These are phyloP conservation scores for Plasmodium billcollinsi DNA, from an alignment of 169 alveolate genomes.

Conservation along the genomic window DNA sequence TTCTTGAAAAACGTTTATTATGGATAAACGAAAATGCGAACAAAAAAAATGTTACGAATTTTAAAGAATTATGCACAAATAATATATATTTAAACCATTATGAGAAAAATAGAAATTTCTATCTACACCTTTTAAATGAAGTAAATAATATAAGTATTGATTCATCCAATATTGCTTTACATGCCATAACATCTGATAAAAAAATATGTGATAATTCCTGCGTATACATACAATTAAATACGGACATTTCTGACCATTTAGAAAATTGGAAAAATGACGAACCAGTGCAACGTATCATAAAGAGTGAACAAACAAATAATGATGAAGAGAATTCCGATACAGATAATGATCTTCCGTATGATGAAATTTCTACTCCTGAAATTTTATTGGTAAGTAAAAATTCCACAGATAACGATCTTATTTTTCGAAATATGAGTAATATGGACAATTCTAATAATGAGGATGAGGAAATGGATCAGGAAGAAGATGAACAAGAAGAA, in stretches of 20 bases:
- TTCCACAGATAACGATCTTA: conserved; percentile 12
- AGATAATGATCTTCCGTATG: neutral
- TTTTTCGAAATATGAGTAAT: conserved; percentile 61
- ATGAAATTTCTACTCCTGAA: conserved; percentile 46
- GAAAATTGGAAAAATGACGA: neutral
- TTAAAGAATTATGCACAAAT: conserved; percentile 29
- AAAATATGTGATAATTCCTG: conserved; percentile 31
- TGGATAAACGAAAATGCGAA: conserved; percentile 51
- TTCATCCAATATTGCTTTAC: conserved; percentile 63
- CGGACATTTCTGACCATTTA: conserved; percentile 5
- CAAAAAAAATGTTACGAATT: conserved; percentile 35
- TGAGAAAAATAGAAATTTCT: conserved; percentile 43
- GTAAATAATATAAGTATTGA: conserved; percentile 39
- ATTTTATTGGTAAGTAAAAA: conserved; percentile 41
- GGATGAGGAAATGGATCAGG: conserved; percentile 1
- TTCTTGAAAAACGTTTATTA: conserved; percentile 31
- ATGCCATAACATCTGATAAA: conserved; percentile 72
- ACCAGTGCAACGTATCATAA: neutral
- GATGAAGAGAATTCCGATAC: neutral
- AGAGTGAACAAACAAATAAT: conserved; percentile 8
- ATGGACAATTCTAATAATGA: conserved; percentile 47
- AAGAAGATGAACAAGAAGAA: conserved; percentile 9
- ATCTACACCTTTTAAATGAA: conserved; percentile 51
- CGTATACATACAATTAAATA: conserved; percentile 55
- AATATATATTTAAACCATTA: conserved; percentile 57